A percentile compares a stretch with the other conserved stretches of the same genome.
Evolutionary conservation across 345 rosid species (phyloP).

Genomic region (Theobroma cacao): DNA sequence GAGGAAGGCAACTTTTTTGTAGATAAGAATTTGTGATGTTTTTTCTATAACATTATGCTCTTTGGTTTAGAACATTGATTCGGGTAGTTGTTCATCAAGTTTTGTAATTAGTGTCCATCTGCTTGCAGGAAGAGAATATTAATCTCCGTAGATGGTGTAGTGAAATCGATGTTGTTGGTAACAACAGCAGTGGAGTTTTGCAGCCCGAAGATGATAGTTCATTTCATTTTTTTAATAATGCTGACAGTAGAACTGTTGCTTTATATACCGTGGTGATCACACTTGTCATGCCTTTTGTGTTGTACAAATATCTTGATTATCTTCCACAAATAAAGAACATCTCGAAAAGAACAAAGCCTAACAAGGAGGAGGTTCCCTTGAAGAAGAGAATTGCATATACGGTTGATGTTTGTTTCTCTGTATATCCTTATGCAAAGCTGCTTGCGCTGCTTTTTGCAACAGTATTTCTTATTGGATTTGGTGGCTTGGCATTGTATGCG

Average conservation of each 20-base stretch:
- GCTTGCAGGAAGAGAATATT: slow-evolving; percentile 66
- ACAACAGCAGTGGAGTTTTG: slow-evolving; percentile 27
- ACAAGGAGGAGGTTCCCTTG: slow-evolving; percentile 73
- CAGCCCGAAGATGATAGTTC: slow-evolving; percentile 29
- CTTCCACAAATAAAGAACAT: slow-evolving; percentile 58
- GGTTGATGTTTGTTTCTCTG: slow-evolving; percentile 87
- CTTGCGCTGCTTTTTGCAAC: slow-evolving; percentile 89
- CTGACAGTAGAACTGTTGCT: slow-evolving; percentile 61
- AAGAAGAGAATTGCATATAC: slow-evolving; percentile 88
- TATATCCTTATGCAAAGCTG: slow-evolving; percentile 87
- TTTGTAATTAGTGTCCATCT: slow-evolving; percentile 1
- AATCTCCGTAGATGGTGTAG: slow-evolving; percentile 45
- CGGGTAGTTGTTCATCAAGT: background rate
- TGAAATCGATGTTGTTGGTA: slow-evolving; percentile 28
- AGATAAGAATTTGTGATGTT: background rate
- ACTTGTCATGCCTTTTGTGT: slow-evolving; percentile 54
- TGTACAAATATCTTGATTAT: slow-evolving; percentile 70
- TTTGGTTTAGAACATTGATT: background rate
- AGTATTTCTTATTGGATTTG: slow-evolving; percentile 70
- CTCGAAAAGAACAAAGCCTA: slow-evolving; percentile 40
- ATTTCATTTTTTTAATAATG: slow-evolving; percentile 27
- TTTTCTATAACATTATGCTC: background rate
- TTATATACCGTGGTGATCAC: slow-evolving; percentile 53
- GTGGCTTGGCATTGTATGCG: slow-evolving; percentile 80
- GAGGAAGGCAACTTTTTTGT: background rate